These are phyloP conservation scores for Torrubiellomyces zombiae DNA, from an alignment of 2,329 filamentous ascomycete species.

Conservation along the genomic window DNA sequence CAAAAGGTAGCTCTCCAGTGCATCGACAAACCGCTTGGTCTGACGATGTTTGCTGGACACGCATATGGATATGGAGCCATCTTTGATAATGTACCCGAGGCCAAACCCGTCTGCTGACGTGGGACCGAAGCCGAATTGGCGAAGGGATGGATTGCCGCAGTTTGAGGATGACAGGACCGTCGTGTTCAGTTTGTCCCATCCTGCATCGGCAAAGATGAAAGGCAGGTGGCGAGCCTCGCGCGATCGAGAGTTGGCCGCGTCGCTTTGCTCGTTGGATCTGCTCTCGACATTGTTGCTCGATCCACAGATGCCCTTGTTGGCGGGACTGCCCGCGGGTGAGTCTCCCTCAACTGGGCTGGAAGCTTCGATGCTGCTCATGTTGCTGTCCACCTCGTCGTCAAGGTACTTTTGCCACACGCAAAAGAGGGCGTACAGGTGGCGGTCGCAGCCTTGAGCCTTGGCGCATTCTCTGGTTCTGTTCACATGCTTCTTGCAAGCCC, in stretches of 20 bases:
- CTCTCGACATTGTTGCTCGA: slow-evolving; percentile 14
- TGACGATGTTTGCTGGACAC: slow-evolving; percentile 88
- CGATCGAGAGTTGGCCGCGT: slow-evolving; percentile 36
- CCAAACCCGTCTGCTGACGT: slow-evolving; percentile 90
- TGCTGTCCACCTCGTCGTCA: slow-evolving; percentile 45
- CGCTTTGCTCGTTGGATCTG: slow-evolving; percentile 27
- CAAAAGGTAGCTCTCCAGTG: slow-evolving; percentile 75
- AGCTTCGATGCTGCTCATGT: slow-evolving; percentile 41
- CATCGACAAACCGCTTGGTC: slow-evolving; percentile 78
- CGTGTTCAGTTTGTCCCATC: slow-evolving; percentile 91
- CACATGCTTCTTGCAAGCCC: slow-evolving; percentile 71
- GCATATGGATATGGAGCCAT: slow-evolving; percentile 63
- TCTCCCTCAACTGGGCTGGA: slow-evolving; percentile 40
- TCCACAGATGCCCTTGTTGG: slow-evolving; percentile 30
- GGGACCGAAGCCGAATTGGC: slow-evolving; percentile 93
- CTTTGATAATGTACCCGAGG: slow-evolving; percentile 97
- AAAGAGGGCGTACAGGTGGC: slow-evolving; percentile 86
- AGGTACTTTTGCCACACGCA: slow-evolving; percentile 86
- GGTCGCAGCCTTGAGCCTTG: slow-evolving; percentile 79
- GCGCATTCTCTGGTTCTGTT: slow-evolving; percentile 68
- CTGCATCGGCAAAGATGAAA: slow-evolving; percentile 67
- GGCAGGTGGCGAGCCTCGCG: slow-evolving; percentile 42
- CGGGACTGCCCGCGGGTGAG: slow-evolving; percentile 35
- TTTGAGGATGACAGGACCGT: slow-evolving; percentile 96
- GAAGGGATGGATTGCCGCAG: slow-evolving; percentile 86